Percentiles rank a stretch among this genome's conserved stretches.
These are phyloP conservation scores for Suillus brevipes DNA, from an alignment of 768 basidiomycete species.

Conservation along the genomic window DNA sequence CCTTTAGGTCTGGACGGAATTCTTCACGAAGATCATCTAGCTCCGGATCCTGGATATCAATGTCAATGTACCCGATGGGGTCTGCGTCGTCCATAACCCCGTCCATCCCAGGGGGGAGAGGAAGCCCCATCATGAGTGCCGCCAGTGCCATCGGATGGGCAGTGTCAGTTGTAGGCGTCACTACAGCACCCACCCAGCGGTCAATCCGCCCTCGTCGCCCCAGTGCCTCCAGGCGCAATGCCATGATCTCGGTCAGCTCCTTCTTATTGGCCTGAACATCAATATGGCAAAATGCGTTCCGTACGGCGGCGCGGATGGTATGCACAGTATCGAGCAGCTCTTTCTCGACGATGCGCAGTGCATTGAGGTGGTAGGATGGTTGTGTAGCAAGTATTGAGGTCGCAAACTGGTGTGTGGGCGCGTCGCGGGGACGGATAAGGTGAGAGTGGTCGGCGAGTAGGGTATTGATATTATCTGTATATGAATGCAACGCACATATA, in stretches of 20 bases:
- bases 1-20: constrained; percentile 56
- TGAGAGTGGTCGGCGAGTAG: constrained; percentile 50
- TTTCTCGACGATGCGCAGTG: constrained; percentile 47
- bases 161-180: constrained; percentile 38
- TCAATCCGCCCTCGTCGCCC: constrained; percentile 49
- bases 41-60: constrained; percentile 54
- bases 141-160: constrained; percentile 60
- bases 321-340: constrained; percentile 51
- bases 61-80: constrained; percentile 49
- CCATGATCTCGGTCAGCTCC: constrained; percentile 48
- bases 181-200: constrained; percentile 51
- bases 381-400: constrained; percentile 38
- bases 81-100: constrained; percentile 44
- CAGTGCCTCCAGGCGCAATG: constrained; percentile 37
- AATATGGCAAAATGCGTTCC: constrained; percentile 47
- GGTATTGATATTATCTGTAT: constrained; percentile 35
- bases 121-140: constrained; percentile 62
- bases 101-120: constrained; percentile 39
- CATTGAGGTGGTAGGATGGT: constrained; percentile 28
- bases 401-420: constrained; percentile 45
- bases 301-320: constrained; percentile 45
- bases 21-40: constrained; percentile 61
- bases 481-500: constrained; percentile 43
- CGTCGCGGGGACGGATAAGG: constrained; percentile 64
- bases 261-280: constrained; percentile 39